Evolutionary conservation across 495 filamentous ascomycete species (phyloP), one percentile per base, ranked within the genome.

Genomic region (Xanthoparmelia taractica): DNA sequence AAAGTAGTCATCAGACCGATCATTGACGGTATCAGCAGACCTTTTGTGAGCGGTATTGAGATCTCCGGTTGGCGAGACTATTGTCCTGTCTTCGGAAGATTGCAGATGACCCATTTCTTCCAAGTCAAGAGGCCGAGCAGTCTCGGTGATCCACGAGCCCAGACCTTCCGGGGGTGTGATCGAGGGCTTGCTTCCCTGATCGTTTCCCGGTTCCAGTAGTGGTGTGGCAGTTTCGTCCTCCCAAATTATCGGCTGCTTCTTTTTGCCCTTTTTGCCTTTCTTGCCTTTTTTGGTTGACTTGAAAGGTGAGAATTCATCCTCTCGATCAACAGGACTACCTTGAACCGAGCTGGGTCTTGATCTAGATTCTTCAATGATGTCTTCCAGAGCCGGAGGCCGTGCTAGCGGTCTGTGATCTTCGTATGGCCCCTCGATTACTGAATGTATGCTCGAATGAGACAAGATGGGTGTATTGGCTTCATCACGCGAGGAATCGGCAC

Each of bases 191-290:
- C 29, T 37, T 15, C 31, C n/a, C 52, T 12, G 41, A 43, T 63
- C 65, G 33, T 2, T 58, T 34, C 64, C 57, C 37, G 41, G 41
- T 33, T 48, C 36, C 38, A 54, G 20, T 2, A 52, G 45, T 17
- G 57, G 34, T 31, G 58, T 61, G 17, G 61, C 58, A 27, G 57
- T 63, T 43, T 68, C 66, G 25, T 68, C 67, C 20, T 68, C 67
- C 66, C 61, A 60, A 23, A 58, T 57, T n/a, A 66, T 17, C 8
- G 57, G 60, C 43, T 69, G 52, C 27, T 58, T n/a, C 57, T 66
- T 67, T 20, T 63, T 71, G 55, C 54, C 41, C 57, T 69, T 72
- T 57, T 64, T 66, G 48, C 50, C 29, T 60, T 67, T 65, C 41
- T 65, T 63, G 31, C 40, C 36, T 52, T 62, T 63, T 47, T 58